A percentile compares a stretch with the other conserved stretches of the same genome.
phyloP scores from a whole-genome alignment of 202 grass and related monocot species.

The Panicum hallii region DNA sequence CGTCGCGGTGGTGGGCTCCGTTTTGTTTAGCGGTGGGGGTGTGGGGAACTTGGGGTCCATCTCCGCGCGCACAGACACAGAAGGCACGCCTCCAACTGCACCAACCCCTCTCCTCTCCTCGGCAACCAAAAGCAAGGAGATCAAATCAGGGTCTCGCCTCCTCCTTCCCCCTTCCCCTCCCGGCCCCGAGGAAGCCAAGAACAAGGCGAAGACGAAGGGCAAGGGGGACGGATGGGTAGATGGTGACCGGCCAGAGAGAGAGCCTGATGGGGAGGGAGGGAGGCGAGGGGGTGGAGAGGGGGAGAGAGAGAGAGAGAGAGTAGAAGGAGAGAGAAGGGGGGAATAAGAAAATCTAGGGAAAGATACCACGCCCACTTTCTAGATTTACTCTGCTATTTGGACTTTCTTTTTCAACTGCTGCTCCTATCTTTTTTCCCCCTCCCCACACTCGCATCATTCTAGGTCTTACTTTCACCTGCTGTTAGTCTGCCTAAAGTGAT shows the following conservation, averaged over 20 bases:
- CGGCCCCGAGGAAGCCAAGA: constrained; percentile 31
- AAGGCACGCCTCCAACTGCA: constrained; percentile 25
- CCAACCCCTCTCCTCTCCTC: background rate
- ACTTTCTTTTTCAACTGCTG: constrained; percentile 36
- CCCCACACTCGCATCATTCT: background rate
- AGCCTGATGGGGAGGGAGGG: constrained; percentile 7
- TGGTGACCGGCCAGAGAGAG: constrained; percentile 32
- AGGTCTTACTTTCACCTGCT: background rate
- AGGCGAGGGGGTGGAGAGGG: constrained; percentile 2
- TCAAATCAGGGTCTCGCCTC: constrained; percentile 34
- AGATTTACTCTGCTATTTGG: constrained; percentile 56
- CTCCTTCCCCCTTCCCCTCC: background rate
- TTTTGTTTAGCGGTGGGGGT: constrained; percentile 73
- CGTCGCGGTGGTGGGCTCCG: constrained; percentile 63
- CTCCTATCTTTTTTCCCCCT: background rate
- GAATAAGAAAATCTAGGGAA: constrained; percentile 54
- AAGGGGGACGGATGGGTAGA: constrained; percentile 42
- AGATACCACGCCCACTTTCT: constrained; percentile 65
- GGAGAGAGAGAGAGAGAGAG: constrained; percentile 8
- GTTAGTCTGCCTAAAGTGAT: constrained; percentile 20
- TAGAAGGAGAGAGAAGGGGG: background rate
- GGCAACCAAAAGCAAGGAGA: constrained; percentile 20
- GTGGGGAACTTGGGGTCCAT: constrained; percentile 76
- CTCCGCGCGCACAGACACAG: constrained; percentile 38
- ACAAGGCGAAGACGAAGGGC: constrained; percentile 43